Base-by-base conservation (phyloP, 1,284 basidiomycete genomes). In the Trametes versicolor region DNA sequence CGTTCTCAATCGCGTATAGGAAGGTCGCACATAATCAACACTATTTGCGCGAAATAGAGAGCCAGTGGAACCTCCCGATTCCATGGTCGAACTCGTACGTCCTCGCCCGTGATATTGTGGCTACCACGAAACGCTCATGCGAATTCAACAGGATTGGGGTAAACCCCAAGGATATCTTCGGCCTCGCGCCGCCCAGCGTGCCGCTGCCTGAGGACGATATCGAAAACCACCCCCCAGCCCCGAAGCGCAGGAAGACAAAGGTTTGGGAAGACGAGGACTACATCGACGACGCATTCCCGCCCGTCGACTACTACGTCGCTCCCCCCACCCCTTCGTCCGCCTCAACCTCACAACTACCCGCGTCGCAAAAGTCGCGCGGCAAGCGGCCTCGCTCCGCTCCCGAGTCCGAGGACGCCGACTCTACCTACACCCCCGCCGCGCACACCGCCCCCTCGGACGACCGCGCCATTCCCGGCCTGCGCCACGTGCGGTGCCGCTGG, bases 51-150 rank as follows among this genome's bases (percentile, higher is more conserved):
- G 53, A 55, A 25, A 27, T 55, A 6, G 17, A 39, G 3, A 17
- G 25, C 2, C 39, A 55, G 25, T 55, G 53, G 53, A 25, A 39
- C 1, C 27, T 43, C 10, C 23, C 53, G 10, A 43, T 29, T 13
- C 37, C 37, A 2, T 55, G 53, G 53, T 55, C 53, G 12, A 41
- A 41, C 37, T 41, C 53, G 53, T 55, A 41, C 53, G 53, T 55
- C 25, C 4, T 23, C n/a, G n/a, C n/a, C n/a, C n/a, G 8, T 8
- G 2, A 7, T 25, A 13, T 4, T 12, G 6, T 29, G 17, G 2
- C 23, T 41, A 9, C 1, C 3, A 15, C 39, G 9, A 3, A 1
- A 17, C 37, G 25, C 37, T 55, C 37, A 55, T 36, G 4, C 7
- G n/a, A 10, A n/a, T 3, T 10, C 23, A 2, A 23, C 13, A 43